Evolutionary conservation across 495 filamentous ascomycete species (phyloP).

Genomic region (Penicillium antarcticum): DNA sequence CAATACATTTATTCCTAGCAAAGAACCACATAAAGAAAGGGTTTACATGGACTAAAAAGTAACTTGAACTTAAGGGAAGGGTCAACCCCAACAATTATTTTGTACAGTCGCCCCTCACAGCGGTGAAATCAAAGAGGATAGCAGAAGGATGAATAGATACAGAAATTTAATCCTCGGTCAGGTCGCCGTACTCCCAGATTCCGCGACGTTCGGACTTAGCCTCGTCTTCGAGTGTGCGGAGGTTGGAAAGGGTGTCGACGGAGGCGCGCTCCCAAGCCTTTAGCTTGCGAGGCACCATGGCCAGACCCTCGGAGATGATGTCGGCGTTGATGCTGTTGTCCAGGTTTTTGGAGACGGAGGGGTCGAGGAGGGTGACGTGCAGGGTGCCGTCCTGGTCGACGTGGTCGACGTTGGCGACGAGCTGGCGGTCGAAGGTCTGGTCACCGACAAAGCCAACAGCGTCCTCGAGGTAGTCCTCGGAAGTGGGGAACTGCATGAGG

Average conservation of each 20-base stretch:
- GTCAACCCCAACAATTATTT: conserved; percentile 6
- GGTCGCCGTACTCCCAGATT: conserved; percentile 98
- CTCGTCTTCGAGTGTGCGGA: conserved; percentile 65
- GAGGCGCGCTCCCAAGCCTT: conserved; percentile 83
- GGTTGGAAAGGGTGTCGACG: conserved; percentile 59
- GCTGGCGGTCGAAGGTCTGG: conserved; percentile 60
- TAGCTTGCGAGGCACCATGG: conserved; percentile 84
- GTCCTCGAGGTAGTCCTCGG: conserved; percentile 75
- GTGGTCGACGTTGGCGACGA: conserved; percentile 89
- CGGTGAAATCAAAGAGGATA: conserved; percentile 4
- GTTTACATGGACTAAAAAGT: conserved; percentile 4
- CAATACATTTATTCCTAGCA: not conserved
- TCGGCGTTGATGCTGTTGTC: conserved; percentile 84
- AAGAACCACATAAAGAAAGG: not conserved
- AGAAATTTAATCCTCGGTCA: conserved; percentile 71
- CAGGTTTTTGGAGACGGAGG: conserved; percentile 52
- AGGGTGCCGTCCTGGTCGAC: conserved; percentile 70
- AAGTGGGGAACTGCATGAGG: conserved; percentile 78
- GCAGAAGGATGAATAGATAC: conserved; percentile 3
- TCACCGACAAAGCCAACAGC: conserved; percentile 68
- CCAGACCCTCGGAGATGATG: conserved; percentile 75
- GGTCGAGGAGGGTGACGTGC: conserved; percentile 84
- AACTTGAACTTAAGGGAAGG: conserved; percentile 3
- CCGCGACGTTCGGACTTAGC: conserved; percentile 76
- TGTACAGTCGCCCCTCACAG: conserved; percentile 16